Base-by-base conservation (phyloP, 352 stramenopile genomes). In the Halophytophthora batemanensis region DNA sequence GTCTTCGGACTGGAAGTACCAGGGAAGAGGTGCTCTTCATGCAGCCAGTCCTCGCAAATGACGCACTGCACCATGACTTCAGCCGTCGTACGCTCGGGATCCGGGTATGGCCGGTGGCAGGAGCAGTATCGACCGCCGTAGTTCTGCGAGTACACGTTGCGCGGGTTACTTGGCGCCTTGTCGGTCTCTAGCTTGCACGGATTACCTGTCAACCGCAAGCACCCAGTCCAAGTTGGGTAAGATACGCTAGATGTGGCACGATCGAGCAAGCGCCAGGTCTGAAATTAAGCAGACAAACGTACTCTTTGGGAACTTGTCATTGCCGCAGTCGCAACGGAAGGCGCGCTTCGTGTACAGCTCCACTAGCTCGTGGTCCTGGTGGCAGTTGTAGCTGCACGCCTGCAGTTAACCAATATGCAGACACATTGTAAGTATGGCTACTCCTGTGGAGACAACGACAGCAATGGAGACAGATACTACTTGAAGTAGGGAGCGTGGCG, bases 311-410 rank as follows among this genome's bases (percentile, higher is more conserved):
- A 89, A 85, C 48, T 81, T 82, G 49, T 36, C 33, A 50, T 85
- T 90, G 74, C 79, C 79, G 52, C 79, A 90, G 50, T 90, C 79
- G 47, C 79, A 90, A 22, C 77, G 74, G 56, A 90, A 90, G 4
- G 70, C 53, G 25, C 79, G 77, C 58, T 90, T 90, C 8, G 79
- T 90, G 61, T 90, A 90, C n/a, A 90, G 66, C 61, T 90, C 79
- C 31, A 90, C 59, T 39, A 90, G 69, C n/a, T 87, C 74, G 55
- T 90, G 79, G 44, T 86, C 75, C 21, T 69, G 70, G 53, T 90
- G 79, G 54, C 79, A 90, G 45, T 71, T 79, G 60, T 86, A 87
- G 19, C 74, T 90, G 51, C 79, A 90, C 5, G 79, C 79, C 64
- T 74, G 38, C 18, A 21, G 25, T 31, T 31, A 4, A 31, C 8